Percentiles rank a stretch among this genome's conserved stretches.
Conservation (phyloP, 805 yeast genomes). For the Gaillardinia entomophila region DNA sequence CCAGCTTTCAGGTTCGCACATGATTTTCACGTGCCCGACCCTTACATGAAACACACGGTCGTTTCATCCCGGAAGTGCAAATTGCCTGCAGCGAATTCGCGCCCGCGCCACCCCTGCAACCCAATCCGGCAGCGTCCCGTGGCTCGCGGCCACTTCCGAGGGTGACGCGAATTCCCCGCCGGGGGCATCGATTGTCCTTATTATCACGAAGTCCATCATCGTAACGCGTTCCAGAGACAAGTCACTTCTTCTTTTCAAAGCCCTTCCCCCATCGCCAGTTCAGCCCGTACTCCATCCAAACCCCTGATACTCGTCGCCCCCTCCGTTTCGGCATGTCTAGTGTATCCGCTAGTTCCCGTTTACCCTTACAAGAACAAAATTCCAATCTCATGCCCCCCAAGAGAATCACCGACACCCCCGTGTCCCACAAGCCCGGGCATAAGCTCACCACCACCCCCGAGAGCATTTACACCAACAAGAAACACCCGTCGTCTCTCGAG, state of each 20-base stretch:
- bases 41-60: too few relatives aligned
- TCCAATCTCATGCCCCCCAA: slow-evolving; percentile 4
- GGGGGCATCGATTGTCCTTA: not conserved
- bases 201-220: too few relatives aligned
- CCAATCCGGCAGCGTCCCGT: too few relatives aligned
- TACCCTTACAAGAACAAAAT: slow-evolving; percentile 8
- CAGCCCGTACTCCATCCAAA: too few relatives aligned
- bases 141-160: not conserved
- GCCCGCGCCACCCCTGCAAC: too few relatives aligned
- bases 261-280: not conserved
- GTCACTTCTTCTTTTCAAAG: not conserved
- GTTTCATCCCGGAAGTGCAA: too few relatives aligned
- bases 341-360: slow-evolving; percentile 2
- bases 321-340: not conserved
- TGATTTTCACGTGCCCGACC: too few relatives aligned
- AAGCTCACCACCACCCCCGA: slow-evolving; percentile 37
- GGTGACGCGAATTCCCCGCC: not conserved
- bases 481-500: slow-evolving; percentile 9
- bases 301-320: not conserved
- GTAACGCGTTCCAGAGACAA: too few relatives aligned
- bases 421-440: slow-evolving; percentile 9
- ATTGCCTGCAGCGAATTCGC: too few relatives aligned
- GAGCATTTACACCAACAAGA: slow-evolving; percentile 11
- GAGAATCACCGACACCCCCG: slow-evolving; percentile 20
- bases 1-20: too few relatives aligned